A percentile compares a stretch with the other conserved stretches of the same genome.
These are phyloP conservation scores for Talaromyces sp. DNA, from an alignment of 2,329 filamentous ascomycete species.

Conservation along the genomic window DNA sequence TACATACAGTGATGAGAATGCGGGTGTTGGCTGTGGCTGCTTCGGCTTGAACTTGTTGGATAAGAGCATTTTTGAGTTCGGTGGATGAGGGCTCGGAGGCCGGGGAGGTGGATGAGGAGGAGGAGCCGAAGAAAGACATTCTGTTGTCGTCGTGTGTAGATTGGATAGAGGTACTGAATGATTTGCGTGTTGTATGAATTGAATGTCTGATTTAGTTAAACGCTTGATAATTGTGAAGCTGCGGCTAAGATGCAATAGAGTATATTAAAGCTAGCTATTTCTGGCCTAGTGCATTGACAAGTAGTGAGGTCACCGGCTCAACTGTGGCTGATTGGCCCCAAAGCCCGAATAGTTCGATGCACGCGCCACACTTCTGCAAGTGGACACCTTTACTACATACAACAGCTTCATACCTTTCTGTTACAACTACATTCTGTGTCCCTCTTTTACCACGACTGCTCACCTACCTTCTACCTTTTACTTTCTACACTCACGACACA, in stretches of 20 bases:
- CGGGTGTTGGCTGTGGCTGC: constrained; percentile 66
- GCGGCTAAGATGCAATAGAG: neutral
- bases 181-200: too few relatives aligned
- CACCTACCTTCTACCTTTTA: neutral
- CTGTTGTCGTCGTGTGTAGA: constrained; percentile 12
- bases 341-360: neutral
- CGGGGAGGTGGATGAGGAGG: constrained; percentile 30
- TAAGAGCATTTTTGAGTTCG: constrained; percentile 53
- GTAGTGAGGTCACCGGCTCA: constrained; percentile 2
- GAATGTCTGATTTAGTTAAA: too few relatives aligned
- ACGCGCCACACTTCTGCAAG: constrained; percentile 5
- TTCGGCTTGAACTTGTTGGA: constrained; percentile 63
- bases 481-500: neutral
- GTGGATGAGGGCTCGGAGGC: constrained; percentile 21
- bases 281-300: neutral
- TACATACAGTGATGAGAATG: constrained; percentile 64
- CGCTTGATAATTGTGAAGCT: neutral
- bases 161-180: neutral
- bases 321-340: constrained; percentile 5
- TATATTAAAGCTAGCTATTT: neutral
- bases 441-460: neutral
- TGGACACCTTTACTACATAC: constrained; percentile 5
- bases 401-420: neutral
- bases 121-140: constrained; percentile 41
- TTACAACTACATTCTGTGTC: neutral